Conservation (phyloP, 78 protist species). For the Polysphondylium violaceum region DNA sequence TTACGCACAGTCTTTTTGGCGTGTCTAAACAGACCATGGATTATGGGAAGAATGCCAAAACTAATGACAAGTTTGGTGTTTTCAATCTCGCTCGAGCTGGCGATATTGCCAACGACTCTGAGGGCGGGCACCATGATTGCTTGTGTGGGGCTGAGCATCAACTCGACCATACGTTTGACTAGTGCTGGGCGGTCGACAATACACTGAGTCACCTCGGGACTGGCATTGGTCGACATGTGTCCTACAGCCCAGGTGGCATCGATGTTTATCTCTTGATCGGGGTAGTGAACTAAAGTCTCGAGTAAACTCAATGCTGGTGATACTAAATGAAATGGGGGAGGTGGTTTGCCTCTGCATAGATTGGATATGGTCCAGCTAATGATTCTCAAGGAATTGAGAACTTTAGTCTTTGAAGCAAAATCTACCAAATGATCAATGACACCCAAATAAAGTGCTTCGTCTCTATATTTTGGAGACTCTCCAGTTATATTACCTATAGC, state of each 20-base stretch:
- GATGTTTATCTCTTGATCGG: slow-evolving; percentile 89
- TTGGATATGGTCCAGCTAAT: slow-evolving; percentile 96
- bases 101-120: slow-evolving; percentile 97
- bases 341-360: slow-evolving; percentile 75
- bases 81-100: slow-evolving; percentile 92
- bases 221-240: slow-evolving; percentile 92
- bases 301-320: slow-evolving; percentile 48
- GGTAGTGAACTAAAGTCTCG: slow-evolving; percentile 67
- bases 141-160: slow-evolving; percentile 44
- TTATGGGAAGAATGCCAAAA: slow-evolving; percentile 74
- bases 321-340: slow-evolving; percentile 75
- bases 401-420: not conserved
- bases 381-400: slow-evolving; percentile 86
- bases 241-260: slow-evolving; percentile 98
- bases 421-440: slow-evolving; percentile 52
- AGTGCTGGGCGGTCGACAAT: slow-evolving; percentile 87
- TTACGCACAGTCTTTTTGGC: slow-evolving; percentile 83
- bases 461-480: slow-evolving; percentile 92
- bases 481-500: slow-evolving; percentile 99
- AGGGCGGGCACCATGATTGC: slow-evolving; percentile 95
- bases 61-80: slow-evolving; percentile 95
- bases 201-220: slow-evolving; percentile 84
- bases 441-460: slow-evolving; percentile 78
- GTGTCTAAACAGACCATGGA: slow-evolving; percentile 32
- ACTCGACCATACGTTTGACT: slow-evolving; percentile 88